Evolutionary conservation across 2,329 filamentous ascomycete species (phyloP), one percentile per base, ranked within the genome.

Genomic region (Delphinella strobiligena): DNA sequence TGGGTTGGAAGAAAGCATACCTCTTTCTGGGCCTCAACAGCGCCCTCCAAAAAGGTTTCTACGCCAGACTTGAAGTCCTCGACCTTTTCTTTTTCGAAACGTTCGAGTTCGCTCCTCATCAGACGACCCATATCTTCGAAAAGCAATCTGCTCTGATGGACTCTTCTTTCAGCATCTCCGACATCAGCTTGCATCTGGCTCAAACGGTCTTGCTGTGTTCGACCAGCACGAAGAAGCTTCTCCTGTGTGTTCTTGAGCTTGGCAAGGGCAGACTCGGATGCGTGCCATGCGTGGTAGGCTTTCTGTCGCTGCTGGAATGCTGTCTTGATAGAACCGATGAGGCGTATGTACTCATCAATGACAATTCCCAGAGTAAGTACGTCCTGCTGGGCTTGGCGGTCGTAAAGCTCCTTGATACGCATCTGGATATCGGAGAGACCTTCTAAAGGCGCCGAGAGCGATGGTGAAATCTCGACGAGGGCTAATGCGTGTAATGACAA

Each of bases 51-150:
- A 63, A 94, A 98, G 1, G 91, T 98, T 67, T 98, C 91, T 2
- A 98, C 88, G 0, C 88, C 89, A 46, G 83, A 91, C 70, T 98
- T 98, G 62, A 98, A 98, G 58, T 98, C 91, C 58, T 98, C 91
- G 3, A 98, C 91, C 68, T 98, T 98, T 63, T 98, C 91, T 52
- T 75, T 76, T 65, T 98, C 91, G 54, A 98, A 98, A 14, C 88
- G 74, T 53, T 96, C 91, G 49, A 98, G 69, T 61, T 98, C 91
- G 27, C 72, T 72, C 44, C 86, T 78, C 87, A 98, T 91, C 55
- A 95, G 66, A 10, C 87, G 74, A 11, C 91, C 91, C 88, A 98
- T 96, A 55, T 98, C 91, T 49, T 98, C 91, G 54, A 98, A 98
- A 34, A 95, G 63, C 42, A 96, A 64, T 39, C 88, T 71, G 1